phyloP scores from a whole-genome alignment of 805 yeast species.

The Schizosaccharomyces osmophilus region DNA sequence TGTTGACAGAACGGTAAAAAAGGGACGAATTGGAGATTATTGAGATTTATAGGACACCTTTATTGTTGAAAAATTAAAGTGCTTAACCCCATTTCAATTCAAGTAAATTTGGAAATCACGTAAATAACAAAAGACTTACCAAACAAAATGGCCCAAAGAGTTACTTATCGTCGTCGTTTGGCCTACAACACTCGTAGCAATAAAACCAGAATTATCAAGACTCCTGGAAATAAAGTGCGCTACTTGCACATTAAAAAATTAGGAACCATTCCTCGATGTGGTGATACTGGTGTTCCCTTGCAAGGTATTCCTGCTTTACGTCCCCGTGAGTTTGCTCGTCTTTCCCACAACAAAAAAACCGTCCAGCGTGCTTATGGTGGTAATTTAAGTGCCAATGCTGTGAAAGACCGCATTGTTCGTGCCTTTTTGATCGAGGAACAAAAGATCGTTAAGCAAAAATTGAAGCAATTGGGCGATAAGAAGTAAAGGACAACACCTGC shows the following conservation, averaged over 20 bases:
- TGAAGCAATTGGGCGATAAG: background rate
- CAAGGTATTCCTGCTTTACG: conserved; percentile 52
- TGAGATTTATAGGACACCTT: no score
- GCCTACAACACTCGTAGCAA: conserved; percentile 90
- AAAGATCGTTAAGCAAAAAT: conserved; percentile 68
- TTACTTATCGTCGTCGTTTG: conserved; percentile 3
- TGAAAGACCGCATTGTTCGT: conserved; percentile 84
- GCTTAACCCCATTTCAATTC: no score
- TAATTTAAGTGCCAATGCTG: conserved; percentile 88
- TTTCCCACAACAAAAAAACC: conserved; percentile 90
- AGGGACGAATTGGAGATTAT: no score
- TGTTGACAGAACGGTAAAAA: no score
- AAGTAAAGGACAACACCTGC: no score
- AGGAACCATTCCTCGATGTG: conserved; percentile 46
- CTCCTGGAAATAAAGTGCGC: conserved; percentile 98
- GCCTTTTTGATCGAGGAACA: conserved; percentile 99
- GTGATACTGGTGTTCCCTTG: conserved; percentile 28
- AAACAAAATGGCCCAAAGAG: conserved; percentile 1
- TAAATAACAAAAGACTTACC: no score
- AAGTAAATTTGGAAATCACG: no score
- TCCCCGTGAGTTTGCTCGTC: conserved; percentile 92
- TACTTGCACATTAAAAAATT: conserved; percentile 91
- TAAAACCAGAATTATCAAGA: conserved; percentile 98
- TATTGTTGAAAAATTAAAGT: no score
- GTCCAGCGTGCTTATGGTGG: conserved; percentile 99